Evolutionary conservation across 441 rosid species (phyloP).

Genomic region (Populus trichocarpa): DNA sequence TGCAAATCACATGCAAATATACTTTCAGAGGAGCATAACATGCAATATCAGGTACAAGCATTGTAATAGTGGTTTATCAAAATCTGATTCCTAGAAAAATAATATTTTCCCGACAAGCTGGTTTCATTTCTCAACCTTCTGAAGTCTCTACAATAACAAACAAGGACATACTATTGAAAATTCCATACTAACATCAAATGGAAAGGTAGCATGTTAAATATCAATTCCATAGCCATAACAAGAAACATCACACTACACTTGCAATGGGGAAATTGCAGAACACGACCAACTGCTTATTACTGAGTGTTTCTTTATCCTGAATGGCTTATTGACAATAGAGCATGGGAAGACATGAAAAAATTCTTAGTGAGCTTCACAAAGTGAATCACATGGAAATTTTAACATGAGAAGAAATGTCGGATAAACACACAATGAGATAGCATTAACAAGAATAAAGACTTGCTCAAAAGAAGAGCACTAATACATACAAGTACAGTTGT

Average conservation of each 20-base stretch:
- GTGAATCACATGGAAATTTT: slow-evolving; percentile 5
- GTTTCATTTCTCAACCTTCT: background rate
- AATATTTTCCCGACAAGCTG: background rate
- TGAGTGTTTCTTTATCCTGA: slow-evolving; percentile 1
- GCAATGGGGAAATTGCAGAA: background rate
- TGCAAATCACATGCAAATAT: background rate
- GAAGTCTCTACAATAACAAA: background rate
- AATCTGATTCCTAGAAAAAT: background rate
- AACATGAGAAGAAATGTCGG: slow-evolving; percentile 11
- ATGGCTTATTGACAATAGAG: slow-evolving; percentile 3
- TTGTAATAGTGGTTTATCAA: background rate
- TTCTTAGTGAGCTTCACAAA: slow-evolving; percentile 10
- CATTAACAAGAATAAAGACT: slow-evolving; percentile 15
- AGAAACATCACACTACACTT: slow-evolving; percentile 1
- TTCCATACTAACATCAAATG: background rate
- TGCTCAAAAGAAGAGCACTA: slow-evolving; percentile 23
- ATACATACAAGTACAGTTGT: slow-evolving; percentile 24
- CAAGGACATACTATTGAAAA: background rate
- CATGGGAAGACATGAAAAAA: slow-evolving; percentile 3
- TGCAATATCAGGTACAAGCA: background rate
- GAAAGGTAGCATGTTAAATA: background rate
- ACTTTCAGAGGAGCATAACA: background rate
- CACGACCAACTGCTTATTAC: background rate
- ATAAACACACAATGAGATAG: slow-evolving; percentile 15
- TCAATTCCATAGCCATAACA: background rate